Evolutionary conservation across 345 rosid species (phyloP).

Genomic region (Mallotus nudiflorus): DNA sequence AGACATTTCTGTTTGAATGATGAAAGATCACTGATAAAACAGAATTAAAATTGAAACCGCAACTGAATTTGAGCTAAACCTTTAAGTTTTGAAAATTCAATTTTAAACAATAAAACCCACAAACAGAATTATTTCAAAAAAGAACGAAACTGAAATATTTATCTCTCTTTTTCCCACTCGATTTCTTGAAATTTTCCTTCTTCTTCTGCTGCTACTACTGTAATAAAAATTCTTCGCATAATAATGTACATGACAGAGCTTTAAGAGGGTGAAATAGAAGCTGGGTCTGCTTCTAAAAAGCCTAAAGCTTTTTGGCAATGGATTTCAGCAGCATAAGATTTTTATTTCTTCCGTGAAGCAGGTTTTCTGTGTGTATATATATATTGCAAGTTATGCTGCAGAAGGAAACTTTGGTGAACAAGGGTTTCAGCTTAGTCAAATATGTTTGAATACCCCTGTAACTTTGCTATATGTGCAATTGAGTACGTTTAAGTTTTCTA

Average conservation of each 20-base stretch:
- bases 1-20: background rate
- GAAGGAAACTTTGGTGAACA: background rate
- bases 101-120: too few species aligned
- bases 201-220: background rate
- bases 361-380: too few species aligned
- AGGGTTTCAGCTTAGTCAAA: too few species aligned
- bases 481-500: too few species aligned
- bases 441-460: too few species aligned
- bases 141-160: background rate
- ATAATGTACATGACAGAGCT: background rate
- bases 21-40: too few species aligned
- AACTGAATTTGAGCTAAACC: background rate
- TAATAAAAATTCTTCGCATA: background rate
- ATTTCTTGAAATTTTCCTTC: conserved; percentile 23
- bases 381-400: background rate
- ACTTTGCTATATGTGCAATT: too few species aligned
- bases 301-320: too few species aligned
- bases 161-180: conserved; percentile 37
- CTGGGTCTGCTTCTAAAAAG: background rate
- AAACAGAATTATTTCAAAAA: background rate
- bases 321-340: too few species aligned
- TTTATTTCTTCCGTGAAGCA: too few species aligned
- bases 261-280: background rate
- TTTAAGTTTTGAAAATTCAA: too few species aligned
- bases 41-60: background rate